Percentiles rank a stretch among this genome's conserved stretches.
Evolutionary conservation across 2,329 filamentous ascomycete genomes (phyloP).

Genomic region (Ceratocystis alfenasii): DNA sequence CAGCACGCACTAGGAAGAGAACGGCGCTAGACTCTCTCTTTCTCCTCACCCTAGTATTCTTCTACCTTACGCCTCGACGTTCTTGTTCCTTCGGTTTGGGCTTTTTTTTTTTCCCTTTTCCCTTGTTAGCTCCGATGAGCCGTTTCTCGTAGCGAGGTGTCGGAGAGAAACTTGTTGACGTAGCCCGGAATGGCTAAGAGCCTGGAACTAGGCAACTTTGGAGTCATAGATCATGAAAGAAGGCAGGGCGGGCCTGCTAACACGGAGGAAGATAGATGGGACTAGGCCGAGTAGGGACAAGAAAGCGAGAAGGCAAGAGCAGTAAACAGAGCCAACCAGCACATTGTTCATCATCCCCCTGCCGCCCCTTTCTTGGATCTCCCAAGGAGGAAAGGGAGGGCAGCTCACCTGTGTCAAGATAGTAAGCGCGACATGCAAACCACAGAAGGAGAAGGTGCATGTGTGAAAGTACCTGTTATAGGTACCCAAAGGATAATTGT

Average conservation of each 20-base stretch:
- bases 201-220: not conserved
- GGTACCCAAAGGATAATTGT: no score
- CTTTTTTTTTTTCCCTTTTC: not conserved
- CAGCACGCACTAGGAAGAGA: not conserved
- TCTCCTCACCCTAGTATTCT: not conserved
- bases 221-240: no score
- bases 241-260: no score
- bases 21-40: not conserved
- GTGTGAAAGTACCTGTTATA: not conserved
- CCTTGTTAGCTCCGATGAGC: not conserved
- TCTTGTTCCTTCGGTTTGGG: no score
- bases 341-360: not conserved
- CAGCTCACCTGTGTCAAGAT: no score
- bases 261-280: not conserved
- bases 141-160: not conserved
- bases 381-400: not conserved
- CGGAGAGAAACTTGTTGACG: not conserved
- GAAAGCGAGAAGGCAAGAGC: not conserved
- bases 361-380: not conserved
- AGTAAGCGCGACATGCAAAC: not conserved
- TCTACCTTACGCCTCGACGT: no score
- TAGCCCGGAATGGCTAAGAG: not conserved
- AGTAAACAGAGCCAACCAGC: not conserved
- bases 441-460: not conserved
- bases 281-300: not conserved